These are phyloP conservation scores for Podospora pseudoanserina DNA, from an alignment of 495 filamentous ascomycete genomes.

Conservation along the genomic window DNA sequence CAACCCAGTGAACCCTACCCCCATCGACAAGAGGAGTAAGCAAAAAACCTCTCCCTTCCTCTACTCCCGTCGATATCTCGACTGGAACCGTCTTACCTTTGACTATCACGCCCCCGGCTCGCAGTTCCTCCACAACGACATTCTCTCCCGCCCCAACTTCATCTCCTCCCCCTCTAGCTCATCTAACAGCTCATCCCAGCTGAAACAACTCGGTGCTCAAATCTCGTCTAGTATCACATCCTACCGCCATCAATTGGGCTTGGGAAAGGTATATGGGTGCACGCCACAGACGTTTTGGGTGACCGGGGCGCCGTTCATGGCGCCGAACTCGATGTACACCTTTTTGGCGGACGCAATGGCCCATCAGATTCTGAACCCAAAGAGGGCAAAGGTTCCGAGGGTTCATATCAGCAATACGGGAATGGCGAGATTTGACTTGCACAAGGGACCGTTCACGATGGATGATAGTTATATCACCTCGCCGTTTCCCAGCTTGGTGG, in stretches of 20 bases:
- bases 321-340: conserved; percentile 60
- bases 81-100: conserved; percentile 78
- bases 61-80: conserved; percentile 74
- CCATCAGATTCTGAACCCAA: conserved; percentile 48
- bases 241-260: conserved; percentile 57
- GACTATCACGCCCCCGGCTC: conserved; percentile 63
- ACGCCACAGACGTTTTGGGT: conserved; percentile 67
- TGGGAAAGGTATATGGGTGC: conserved; percentile 67
- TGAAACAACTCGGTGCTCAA: conserved; percentile 46
- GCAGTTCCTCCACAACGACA: conserved; percentile 60
- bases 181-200: neutral
- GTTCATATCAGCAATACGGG: conserved; percentile 75
- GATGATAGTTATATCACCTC: conserved; percentile 75
- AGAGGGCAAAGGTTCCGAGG: conserved; percentile 47
- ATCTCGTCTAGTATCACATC: conserved; percentile 62
- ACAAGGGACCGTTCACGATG: conserved; percentile 74
- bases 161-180: neutral
- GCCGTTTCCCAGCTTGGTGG: conserved; percentile 52
- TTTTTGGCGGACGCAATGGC: conserved; percentile 62
- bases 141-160: neutral
- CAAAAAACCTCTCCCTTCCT: conserved; percentile 32
- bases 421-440: conserved; percentile 78
- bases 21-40: neutral
- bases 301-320: conserved; percentile 59
- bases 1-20: neutral